Evolutionary conservation across 805 yeast genomes (phyloP), one percentile per base, ranked within the genome.

Genomic region (Ogataea henricii): DNA sequence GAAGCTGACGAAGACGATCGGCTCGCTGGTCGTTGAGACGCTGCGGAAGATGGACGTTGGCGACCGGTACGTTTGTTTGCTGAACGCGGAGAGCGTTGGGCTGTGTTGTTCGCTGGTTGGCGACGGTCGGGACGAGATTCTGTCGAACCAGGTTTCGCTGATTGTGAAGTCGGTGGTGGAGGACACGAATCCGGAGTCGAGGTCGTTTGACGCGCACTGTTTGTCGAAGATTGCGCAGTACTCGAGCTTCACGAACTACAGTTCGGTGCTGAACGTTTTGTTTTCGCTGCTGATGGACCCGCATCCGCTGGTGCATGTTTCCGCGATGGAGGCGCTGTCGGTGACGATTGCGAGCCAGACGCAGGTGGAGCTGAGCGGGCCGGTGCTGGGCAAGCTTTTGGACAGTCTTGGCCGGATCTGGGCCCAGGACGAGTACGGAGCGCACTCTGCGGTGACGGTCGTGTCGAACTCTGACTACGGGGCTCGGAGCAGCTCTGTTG

Each of bases 231-330:
- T 67, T 27, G 57, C 62, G 1, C 55, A 60, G 38, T 58, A 53
- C 46, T 56, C 67, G 7, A 52, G 51, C 29, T 44, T 61, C 20
- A 45, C 53, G 20, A 60, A 82, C 7, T 64, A 76, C 3, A 71
- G 73, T 26, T 60, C 77, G 3, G 76, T 85, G 3, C 71, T 76
- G 47, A 82, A 81, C 29, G 81, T 89, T 4, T 59, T 83, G 2
- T 64, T 76, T 32, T 82, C 87, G 13, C 71, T 92, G 23, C 64
- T 83, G 3, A 69, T 69, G 17, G 98, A 92, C 64, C 91, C 96
- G 0, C 92, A 91, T 61, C 96, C 97, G 0, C 69, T 80, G 1
- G 90, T 94, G 14, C 91, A 88, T 61, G 76, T 79, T 46, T 85
- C 90, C 75, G 74, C 92, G 0, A 63, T 90, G 55, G 77, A 77